Conservation (phyloP, 2,329 filamentous ascomycete genomes). For the Fusarium dlaminii region DNA sequence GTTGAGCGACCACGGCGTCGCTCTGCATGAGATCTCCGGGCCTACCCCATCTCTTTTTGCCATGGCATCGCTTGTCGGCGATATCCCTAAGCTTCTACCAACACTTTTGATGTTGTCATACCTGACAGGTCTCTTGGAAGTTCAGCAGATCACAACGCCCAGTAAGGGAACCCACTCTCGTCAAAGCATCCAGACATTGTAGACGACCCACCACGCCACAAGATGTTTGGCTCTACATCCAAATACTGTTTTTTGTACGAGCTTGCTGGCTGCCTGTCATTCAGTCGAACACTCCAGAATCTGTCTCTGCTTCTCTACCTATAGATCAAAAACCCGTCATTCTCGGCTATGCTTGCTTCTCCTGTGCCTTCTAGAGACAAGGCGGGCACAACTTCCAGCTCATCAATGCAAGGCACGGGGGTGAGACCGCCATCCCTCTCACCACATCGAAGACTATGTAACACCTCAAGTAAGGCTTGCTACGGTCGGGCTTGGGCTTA, state of each 20-base stretch:
- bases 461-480: constrained; percentile 12
- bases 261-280: constrained; percentile 8
- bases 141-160: constrained; percentile 21
- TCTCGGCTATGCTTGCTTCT: constrained; percentile 42
- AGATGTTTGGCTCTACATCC: constrained; percentile 21
- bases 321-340: constrained; percentile 24
- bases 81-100: constrained; percentile 21
- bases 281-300: constrained; percentile 13
- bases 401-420: constrained; percentile 31
- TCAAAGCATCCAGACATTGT: constrained; percentile 34
- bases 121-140: constrained; percentile 29
- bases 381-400: constrained; percentile 16
- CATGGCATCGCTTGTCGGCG: constrained; percentile 32
- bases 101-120: constrained; percentile 26
- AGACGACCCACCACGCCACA: constrained; percentile 16
- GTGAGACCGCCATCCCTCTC: constrained; percentile 37
- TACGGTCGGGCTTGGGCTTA: constrained; percentile 8
- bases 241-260: constrained; percentile 34
- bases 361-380: constrained; percentile 24
- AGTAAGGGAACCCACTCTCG: constrained; percentile 26
- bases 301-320: constrained; percentile 17
- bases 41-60: constrained; percentile 24
- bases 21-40: constrained; percentile 36
- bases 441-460: constrained; percentile 31
- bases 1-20: constrained; percentile 32